A percentile compares a stretch with the other conserved stretches of the same genome.
phyloP scores from a whole-genome alignment of 192 early-diverging fungal genomes.

The Coemansia sp. region DNA sequence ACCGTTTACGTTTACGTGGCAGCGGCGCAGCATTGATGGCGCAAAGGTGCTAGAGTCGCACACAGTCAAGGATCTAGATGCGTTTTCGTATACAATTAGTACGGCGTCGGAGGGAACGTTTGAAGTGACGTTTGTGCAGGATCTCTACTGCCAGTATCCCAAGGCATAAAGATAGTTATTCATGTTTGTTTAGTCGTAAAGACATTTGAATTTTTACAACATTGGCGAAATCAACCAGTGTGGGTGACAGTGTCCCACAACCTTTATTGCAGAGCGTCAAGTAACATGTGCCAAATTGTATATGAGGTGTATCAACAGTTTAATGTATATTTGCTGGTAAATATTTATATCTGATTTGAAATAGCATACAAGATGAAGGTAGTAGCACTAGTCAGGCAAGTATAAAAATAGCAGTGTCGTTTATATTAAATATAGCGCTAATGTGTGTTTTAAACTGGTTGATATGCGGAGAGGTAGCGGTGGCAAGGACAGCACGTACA shows the following conservation, averaged over 20 bases:
- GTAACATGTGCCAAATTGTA: no score
- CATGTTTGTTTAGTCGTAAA: neutral
- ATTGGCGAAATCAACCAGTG: no score
- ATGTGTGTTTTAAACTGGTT: neutral
- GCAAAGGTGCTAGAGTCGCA: constrained; percentile 52
- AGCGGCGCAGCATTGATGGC: constrained; percentile 32
- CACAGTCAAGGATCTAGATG: constrained; percentile 58
- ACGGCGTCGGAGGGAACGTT: constrained; percentile 66
- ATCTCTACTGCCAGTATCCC: constrained; percentile 65
- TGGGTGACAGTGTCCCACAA: no score
- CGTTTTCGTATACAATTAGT: constrained; percentile 48
- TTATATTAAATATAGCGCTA: neutral
- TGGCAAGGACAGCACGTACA: constrained; percentile 96
- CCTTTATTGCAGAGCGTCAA: no score
- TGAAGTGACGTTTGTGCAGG: constrained; percentile 63
- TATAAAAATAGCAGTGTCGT: neutral
- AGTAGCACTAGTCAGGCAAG: constrained; percentile 43
- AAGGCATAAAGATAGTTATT: constrained; percentile 22
- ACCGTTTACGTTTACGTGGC: constrained; percentile 71
- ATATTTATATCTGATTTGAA: no score
- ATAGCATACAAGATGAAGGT: constrained; percentile 30
- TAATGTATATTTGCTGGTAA: no score
- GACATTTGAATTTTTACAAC: no score
- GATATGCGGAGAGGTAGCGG: constrained; percentile 59
- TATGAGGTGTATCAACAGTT: no score